Evolutionary conservation across 2,329 filamentous ascomycete species (phyloP).

Genomic region (Seiridium unicorne): DNA sequence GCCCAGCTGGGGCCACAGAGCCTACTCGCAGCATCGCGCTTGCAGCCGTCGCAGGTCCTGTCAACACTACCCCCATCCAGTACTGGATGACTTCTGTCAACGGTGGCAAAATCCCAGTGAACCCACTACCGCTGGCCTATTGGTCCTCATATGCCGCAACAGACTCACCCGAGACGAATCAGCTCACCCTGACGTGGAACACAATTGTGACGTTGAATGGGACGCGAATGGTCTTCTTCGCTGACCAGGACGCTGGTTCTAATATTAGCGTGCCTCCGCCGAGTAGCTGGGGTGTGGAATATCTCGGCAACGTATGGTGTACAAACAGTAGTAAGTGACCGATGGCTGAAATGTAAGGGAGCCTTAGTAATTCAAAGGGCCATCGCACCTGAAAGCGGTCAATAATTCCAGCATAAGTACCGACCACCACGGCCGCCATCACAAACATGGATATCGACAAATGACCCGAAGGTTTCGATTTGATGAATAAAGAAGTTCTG

Average conservation of each 20-base stretch:
- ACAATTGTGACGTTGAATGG: conserved; percentile 26
- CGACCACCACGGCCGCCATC: too few relatives aligned
- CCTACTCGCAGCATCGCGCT: conserved; percentile 33
- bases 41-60: conserved; percentile 20
- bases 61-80: conserved; percentile 30
- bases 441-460: too few relatives aligned
- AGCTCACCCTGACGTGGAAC: conserved; percentile 30
- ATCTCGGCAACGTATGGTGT: conserved; percentile 8
- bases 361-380: too few relatives aligned
- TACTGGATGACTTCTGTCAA: conserved; percentile 35
- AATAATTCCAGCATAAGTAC: too few relatives aligned
- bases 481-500: too few relatives aligned
- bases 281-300: conserved; percentile 24
- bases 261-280: conserved; percentile 29
- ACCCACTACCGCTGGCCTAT: conserved; percentile 34
- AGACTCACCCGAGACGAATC: conserved; percentile 26
- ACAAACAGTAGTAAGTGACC: too few relatives aligned
- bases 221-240: conserved; percentile 27
- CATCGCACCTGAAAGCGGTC: too few relatives aligned
- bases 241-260: conserved; percentile 26
- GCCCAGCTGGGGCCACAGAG: conserved; percentile 14
- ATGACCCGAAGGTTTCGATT: too few relatives aligned
- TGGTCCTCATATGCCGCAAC: conserved; percentile 32
- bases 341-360: too few relatives aligned
- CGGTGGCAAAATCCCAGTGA: conserved; percentile 26